These are phyloP conservation scores for Hypsizygus marmoreus DNA, from an alignment of 768 basidiomycete species.

Conservation along the genomic window DNA sequence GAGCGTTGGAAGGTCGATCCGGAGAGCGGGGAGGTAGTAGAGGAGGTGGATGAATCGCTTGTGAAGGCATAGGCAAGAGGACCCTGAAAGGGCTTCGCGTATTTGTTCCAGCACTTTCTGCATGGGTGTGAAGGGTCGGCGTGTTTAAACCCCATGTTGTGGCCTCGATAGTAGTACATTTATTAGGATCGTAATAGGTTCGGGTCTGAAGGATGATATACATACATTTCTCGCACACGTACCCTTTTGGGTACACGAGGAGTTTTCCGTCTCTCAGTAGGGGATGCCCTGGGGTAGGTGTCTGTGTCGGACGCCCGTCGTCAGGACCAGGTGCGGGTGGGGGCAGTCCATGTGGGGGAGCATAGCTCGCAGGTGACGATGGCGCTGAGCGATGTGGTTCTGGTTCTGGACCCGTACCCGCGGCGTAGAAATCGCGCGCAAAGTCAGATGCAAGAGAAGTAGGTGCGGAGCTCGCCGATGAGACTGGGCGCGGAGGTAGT, in stretches of 20 bases:
- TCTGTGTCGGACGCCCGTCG: conserved; percentile 64
- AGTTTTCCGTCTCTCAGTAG: conserved; percentile 61
- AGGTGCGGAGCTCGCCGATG: conserved; percentile 12
- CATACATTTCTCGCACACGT: conserved; percentile 70
- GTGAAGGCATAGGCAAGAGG: conserved; percentile 56
- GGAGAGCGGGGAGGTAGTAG: background rate
- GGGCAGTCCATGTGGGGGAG: conserved; percentile 29
- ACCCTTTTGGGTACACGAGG: conserved; percentile 68
- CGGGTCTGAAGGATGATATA: conserved; percentile 3
- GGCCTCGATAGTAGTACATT: conserved; percentile 43
- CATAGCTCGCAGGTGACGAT: conserved; percentile 6
- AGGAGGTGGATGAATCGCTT: conserved; percentile 8
- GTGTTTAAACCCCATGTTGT: conserved; percentile 75
- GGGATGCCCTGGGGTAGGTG: conserved; percentile 67
- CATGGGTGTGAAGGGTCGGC: conserved; percentile 70
- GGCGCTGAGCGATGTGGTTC: conserved; percentile 10
- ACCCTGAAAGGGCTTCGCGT: conserved; percentile 60
- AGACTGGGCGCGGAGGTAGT: conserved; percentile 25
- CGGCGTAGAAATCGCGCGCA: conserved; percentile 63
- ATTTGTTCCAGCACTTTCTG: conserved; percentile 73
- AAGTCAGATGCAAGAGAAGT: conserved; percentile 46
- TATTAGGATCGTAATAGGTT: background rate
- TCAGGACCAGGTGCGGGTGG: conserved; percentile 28
- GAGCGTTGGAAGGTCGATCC: conserved; percentile 38
- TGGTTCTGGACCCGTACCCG: conserved; percentile 32